Evolutionary conservation across 352 stramenopile species (phyloP).

Genomic region (Phytophthora meadii): DNA sequence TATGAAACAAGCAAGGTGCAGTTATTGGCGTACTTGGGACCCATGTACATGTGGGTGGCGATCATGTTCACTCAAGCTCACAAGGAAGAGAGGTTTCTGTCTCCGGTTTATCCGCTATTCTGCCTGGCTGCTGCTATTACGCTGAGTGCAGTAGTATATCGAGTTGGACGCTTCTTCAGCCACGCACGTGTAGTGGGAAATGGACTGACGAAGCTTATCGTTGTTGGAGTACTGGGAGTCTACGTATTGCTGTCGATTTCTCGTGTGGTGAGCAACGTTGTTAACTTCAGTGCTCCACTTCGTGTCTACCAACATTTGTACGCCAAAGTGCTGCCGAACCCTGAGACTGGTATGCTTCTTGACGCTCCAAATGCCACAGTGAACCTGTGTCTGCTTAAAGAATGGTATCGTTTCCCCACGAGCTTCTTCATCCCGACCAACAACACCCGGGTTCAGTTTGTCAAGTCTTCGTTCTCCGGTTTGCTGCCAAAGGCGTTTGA

Average conservation of each 20-base stretch:
- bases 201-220: conserved; percentile 39
- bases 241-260: conserved; percentile 67
- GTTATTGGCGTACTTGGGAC: conserved; percentile 56
- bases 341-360: conserved; percentile 30
- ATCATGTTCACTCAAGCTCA: conserved; percentile 96
- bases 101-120: conserved; percentile 94
- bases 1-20: conserved; percentile 40
- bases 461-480: conserved; percentile 93
- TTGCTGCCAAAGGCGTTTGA: conserved; percentile 95
- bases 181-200: conserved; percentile 29
- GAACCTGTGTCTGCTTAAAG: conserved; percentile 94
- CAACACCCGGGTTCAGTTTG: conserved; percentile 85
- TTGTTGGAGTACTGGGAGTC: conserved; percentile 50
- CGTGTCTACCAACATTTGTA: conserved; percentile 76
- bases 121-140: conserved; percentile 82
- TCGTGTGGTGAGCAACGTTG: conserved; percentile 66
- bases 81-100: conserved; percentile 99
- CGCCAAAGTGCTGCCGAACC: conserved; percentile 62
- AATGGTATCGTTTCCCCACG: conserved; percentile 98
- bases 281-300: conserved; percentile 79
- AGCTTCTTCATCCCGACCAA: conserved; percentile 96
- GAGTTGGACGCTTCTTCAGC: conserved; percentile 38
- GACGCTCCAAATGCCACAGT: conserved; percentile 19
- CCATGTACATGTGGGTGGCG: conserved; percentile 91
- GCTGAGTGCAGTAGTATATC: conserved; percentile 59